phyloP scores from a whole-genome alignment of 1,284 basidiomycete genomes.

The Malassezia arunalokei region DNA sequence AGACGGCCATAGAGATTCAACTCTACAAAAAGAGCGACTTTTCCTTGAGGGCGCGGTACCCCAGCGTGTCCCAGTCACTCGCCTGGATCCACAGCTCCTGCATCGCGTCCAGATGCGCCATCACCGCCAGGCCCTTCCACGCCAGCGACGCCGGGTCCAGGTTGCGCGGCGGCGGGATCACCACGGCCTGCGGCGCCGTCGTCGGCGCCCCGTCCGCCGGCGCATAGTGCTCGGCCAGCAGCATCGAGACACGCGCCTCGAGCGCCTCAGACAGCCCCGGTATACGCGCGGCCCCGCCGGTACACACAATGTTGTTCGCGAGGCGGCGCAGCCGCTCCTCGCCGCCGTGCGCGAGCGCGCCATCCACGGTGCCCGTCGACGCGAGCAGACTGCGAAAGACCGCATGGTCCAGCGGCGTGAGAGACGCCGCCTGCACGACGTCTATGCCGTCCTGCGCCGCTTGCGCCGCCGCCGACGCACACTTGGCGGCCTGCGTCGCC shows the following conservation, averaged over 20 bases:
- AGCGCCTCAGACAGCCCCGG: constrained; percentile 45
- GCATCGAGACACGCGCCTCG: constrained; percentile 28
- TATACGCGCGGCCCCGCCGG: constrained; percentile 62
- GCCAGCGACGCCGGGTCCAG: constrained; percentile 76
- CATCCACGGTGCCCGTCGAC: constrained; percentile 20
- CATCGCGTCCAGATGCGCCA: constrained; percentile 78
- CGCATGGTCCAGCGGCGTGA: constrained; percentile 82
- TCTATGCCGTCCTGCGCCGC: constrained; percentile 52
- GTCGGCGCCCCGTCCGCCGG: constrained; percentile 8
- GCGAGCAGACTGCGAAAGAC: constrained; percentile 66
- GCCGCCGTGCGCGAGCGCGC: constrained; percentile 44
- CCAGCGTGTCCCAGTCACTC: constrained; percentile 64
- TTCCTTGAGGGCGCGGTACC: constrained; percentile 50
- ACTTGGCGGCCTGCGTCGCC: constrained; percentile 8
- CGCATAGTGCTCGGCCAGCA: constrained; percentile 16
- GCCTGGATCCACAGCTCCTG: constrained; percentile 76
- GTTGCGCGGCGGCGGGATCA: constrained; percentile 82
- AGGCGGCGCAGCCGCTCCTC: constrained; percentile 85
- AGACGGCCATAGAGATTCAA: not conserved
- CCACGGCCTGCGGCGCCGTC: constrained; percentile 53
- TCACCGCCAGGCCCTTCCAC: constrained; percentile 91
- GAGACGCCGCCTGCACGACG: constrained; percentile 69
- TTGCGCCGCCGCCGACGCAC: not conserved
- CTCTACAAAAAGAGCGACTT: constrained; percentile 29
- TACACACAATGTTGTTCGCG: constrained; percentile 72